Conservation (phyloP, 257 asterid genomes). For the Solanum bukasovii region DNA sequence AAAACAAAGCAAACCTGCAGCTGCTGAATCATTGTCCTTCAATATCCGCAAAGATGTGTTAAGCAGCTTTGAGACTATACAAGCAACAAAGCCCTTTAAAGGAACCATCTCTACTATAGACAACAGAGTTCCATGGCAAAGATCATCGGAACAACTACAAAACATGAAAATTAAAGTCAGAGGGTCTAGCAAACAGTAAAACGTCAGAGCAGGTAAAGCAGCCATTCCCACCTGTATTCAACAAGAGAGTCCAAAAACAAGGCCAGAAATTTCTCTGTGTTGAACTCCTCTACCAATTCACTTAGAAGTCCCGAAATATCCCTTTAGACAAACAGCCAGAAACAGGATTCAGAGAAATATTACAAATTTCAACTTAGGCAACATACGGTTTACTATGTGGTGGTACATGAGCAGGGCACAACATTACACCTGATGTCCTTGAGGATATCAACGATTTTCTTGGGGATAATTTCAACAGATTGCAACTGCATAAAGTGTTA, state of each 20-base stretch:
- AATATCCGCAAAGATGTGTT: constrained; percentile 23
- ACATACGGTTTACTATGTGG: not conserved
- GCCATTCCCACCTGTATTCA: constrained; percentile 54
- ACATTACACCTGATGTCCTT: constrained; percentile 44
- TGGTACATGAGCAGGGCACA: not conserved
- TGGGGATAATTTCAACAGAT: constrained; percentile 56
- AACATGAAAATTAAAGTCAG: not conserved
- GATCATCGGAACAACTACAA: constrained; percentile 58
- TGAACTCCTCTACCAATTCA: constrained; percentile 60
- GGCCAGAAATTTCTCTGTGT: constrained; percentile 56
- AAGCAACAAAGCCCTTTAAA: constrained; percentile 34
- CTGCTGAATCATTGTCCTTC: constrained; percentile 25
- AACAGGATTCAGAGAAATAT: not conserved
- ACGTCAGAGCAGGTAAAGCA: not conserved
- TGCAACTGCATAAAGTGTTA: constrained; percentile 45
- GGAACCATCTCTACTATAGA: constrained; percentile 50
- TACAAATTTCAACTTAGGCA: not conserved
- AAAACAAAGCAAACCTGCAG: constrained; percentile 41
- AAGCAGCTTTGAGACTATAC: constrained; percentile 37
- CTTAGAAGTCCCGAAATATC: constrained; percentile 46
- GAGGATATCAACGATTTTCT: constrained; percentile 53
- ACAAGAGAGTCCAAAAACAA: constrained; percentile 69
- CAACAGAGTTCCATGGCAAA: constrained; percentile 29
- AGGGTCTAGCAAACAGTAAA: not conserved
- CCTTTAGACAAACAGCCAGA: constrained; percentile 33